Base-by-base conservation (phyloP, 2,329 filamentous ascomycete species). In the Ascochyta lentis region DNA sequence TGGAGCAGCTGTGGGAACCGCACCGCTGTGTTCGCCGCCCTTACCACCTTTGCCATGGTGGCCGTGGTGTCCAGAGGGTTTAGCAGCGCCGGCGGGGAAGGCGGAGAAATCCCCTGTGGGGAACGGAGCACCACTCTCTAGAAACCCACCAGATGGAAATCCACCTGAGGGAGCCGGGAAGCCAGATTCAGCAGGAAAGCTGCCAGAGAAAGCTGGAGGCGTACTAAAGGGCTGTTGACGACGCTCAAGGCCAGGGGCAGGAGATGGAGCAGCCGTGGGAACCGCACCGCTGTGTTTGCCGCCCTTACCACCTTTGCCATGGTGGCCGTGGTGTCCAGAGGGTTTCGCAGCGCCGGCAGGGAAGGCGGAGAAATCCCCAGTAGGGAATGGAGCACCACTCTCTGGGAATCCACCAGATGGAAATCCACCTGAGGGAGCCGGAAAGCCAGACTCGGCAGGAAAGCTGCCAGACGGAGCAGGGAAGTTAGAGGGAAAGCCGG, bases 301-400 rank as follows among this genome's bases (percentile, higher is more conserved):
- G 35, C 42, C 49, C 19, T 46, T 34, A 8, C 48, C 47, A n/a
- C 45, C 47, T 16, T 50, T 37, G 3, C 40, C 34, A 15, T 57
- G 43, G 19, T 19, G 9, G n/a, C 44, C 23, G 31, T 26, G 23
- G 33, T n/a, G 12, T n/a, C 19, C 44, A 47, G 44, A 19, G 3
- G 54, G 54, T 5, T 8, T 40, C 3, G 54, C 54, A 41, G 26
- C 54, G n/a, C 54, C 49, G 12, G 33, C 42, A 1, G 54, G 49
- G 40, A 57, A 53, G 3, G n/a, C 54, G 3, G 24, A 8, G 24
- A 26, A 26, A 8, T 7, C 24, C 6, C 24, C 24, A 26, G 29
- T 31, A 15, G 29, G 29, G 29, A 31, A 31, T 4, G 12, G 29
- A 31, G 29, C 27, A 3, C 27, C 27, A 12, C 27, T 29, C 27